Conservation (phyloP, 805 yeast genomes). For the Sungouiozyma ichnusensis region DNA sequence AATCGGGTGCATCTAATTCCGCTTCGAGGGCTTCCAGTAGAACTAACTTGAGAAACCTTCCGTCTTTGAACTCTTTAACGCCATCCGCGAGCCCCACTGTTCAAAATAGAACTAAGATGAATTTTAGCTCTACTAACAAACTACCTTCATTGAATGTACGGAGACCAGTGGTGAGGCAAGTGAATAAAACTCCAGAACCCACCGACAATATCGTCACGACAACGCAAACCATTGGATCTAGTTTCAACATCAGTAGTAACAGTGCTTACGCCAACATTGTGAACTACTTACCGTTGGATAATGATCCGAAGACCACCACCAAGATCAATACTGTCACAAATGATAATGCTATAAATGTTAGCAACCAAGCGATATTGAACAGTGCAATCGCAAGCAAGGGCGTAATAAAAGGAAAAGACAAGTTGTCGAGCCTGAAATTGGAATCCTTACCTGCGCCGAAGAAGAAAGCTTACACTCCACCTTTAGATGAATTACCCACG, state of each 20-base stretch:
- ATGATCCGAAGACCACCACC: constrained; percentile 3
- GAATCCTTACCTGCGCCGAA: constrained; percentile 37
- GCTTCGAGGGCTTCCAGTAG: constrained; percentile 5
- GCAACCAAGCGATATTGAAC: not conserved
- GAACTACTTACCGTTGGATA: not conserved
- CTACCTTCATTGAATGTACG: not conserved
- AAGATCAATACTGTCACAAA: not conserved
- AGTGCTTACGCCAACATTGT: not conserved
- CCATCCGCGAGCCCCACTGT: constrained; percentile 15
- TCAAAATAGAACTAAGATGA: too few species aligned
- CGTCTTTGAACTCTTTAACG: constrained; percentile 23
- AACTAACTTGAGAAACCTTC: constrained; percentile 20
- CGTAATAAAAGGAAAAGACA: not conserved
- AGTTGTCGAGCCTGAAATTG: constrained; percentile 25
- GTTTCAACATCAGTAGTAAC: not conserved
- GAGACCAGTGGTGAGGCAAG: constrained; percentile 2
- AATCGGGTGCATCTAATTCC: constrained; percentile 6
- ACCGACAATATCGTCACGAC: not conserved
- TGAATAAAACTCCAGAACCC: not conserved
- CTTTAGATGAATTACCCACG: constrained; percentile 38
- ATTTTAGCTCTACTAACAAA: not conserved
- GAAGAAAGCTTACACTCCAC: constrained; percentile 35
- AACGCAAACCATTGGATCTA: not conserved
- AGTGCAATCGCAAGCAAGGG: constrained; percentile 2
- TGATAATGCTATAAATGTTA: not conserved